Percentiles rank a stretch among this genome's conserved stretches.
These are phyloP conservation scores for Daldinia bambusicola DNA, from an alignment of 495 filamentous ascomycete genomes.

Conservation along the genomic window DNA sequence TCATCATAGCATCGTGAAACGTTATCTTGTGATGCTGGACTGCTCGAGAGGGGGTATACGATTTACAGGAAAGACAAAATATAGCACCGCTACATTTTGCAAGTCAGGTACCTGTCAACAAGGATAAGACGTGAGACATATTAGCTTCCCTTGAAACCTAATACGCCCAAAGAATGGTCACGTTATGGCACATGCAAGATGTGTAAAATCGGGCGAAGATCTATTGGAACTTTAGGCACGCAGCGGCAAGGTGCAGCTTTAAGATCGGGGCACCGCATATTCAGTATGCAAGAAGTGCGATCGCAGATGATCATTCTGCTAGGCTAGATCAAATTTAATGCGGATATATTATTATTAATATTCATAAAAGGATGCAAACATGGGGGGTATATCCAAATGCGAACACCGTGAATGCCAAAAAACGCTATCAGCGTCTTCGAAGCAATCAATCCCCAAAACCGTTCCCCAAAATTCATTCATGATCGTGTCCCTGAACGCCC, in stretches of 20 bases:
- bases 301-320: conserved; percentile 1
- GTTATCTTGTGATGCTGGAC: conserved; percentile 9
- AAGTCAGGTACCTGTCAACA: background rate
- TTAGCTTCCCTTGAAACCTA: background rate
- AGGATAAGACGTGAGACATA: background rate
- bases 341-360: conserved; percentile 18
- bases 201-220: background rate
- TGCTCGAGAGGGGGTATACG: background rate
- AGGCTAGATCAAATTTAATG: background rate
- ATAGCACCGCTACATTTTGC: background rate
- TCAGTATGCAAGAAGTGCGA: conserved; percentile 6
- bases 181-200: conserved; percentile 2
- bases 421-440: conserved; percentile 24
- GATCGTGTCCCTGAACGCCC: conserved; percentile 32
- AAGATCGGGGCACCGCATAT: background rate
- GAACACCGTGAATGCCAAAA: conserved; percentile 15
- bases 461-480: conserved; percentile 12
- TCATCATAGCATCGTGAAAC: background rate
- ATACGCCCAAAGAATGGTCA: background rate
- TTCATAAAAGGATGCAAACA: conserved; percentile 24
- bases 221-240: background rate
- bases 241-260: background rate
- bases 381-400: conserved; percentile 37
- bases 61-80: conserved; percentile 1
- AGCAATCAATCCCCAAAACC: conserved; percentile 9